Evolutionary conservation across 2,329 filamentous ascomycete genomes (phyloP).

Genomic region (Pseudopyrenochaeta lycopersici): DNA sequence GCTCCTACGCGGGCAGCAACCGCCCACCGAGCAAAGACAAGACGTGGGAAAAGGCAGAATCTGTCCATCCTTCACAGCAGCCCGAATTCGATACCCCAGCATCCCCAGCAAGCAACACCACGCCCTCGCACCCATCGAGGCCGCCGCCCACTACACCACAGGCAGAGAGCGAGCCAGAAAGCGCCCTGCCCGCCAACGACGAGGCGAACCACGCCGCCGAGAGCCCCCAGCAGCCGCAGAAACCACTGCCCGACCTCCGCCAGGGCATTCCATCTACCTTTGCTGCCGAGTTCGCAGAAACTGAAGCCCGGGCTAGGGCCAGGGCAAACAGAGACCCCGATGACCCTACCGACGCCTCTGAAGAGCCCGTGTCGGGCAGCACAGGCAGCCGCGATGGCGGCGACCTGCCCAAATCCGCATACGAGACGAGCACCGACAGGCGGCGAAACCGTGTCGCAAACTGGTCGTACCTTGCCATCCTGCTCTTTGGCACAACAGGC

Average conservation of each 20-base stretch:
- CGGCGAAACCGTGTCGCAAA: conserved; percentile 80
- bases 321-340: conserved; percentile 36
- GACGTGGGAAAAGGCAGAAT: conserved; percentile 53
- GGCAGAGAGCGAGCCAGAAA: conserved; percentile 21
- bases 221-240: conserved; percentile 60
- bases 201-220: conserved; percentile 52
- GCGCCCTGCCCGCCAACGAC: conserved; percentile 31
- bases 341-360: conserved; percentile 60
- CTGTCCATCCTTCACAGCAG: conserved; percentile 44
- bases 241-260: conserved; percentile 88
- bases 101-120: conserved; percentile 27
- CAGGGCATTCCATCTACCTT: conserved; percentile 93
- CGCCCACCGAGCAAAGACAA: conserved; percentile 43
- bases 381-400: conserved; percentile 65
- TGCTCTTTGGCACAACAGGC: conserved; percentile 65
- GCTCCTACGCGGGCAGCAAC: conserved; percentile 33
- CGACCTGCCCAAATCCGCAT: conserved; percentile 79
- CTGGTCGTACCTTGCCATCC: conserved; percentile 72
- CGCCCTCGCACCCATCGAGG: conserved; percentile 33
- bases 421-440: conserved; percentile 89
- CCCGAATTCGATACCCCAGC: conserved; percentile 40
- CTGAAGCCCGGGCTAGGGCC: conserved; percentile 50
- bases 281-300: conserved; percentile 72
- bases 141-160: conserved; percentile 28
- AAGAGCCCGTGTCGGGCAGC: conserved; percentile 57